Evolutionary conservation across 257 asterid species (phyloP), one percentile per base, ranked within the genome.

Genomic region (Cordia subcordata): DNA sequence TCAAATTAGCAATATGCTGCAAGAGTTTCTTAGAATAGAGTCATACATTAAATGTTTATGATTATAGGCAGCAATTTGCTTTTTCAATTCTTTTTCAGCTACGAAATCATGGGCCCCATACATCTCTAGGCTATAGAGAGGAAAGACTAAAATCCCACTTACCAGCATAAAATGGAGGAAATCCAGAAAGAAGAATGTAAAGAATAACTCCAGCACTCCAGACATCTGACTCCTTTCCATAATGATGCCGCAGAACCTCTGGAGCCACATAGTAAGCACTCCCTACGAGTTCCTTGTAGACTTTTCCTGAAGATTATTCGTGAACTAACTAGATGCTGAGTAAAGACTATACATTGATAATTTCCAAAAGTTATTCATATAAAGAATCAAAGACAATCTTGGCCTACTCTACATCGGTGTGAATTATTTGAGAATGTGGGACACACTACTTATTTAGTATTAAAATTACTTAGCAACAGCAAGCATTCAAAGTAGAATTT

Each of bases 141-240:
- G 35, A 27, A 27, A 15, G 14, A 13, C 8, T 12, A 32, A 33
- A 14, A 11, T 52, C 14, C 12, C 8, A 61, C 61, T 45, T 62
- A 76, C 82, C 79, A 39, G 59, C 78, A 45, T 58, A 68, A 15
- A 65, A 76, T 0, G 82, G 82, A 57, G 82, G 82, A 58, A 68
- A 72, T 57, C 82, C 82, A 61, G 72, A 39, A 38, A 76, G 33
- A 53, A 76, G 73, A 66, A 76, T 76, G 62, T 76, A 76, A 8
- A 76, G 23, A 12, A 76, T 76, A 33, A 76, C 78, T 72, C 82
- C 82, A 69, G 82, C 78, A 44, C 82, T 76, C 82, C 82, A 76
- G 8, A 76, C 67, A 65, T 76, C 82, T 40, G 61, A 57, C 58
- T 72, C 82, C 53, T 72, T 76, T 12, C 82, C 82, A 49, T 72